phyloP scores from a whole-genome alignment of 108 stramenopile species.

The Parietichytrium sp. region DNA sequence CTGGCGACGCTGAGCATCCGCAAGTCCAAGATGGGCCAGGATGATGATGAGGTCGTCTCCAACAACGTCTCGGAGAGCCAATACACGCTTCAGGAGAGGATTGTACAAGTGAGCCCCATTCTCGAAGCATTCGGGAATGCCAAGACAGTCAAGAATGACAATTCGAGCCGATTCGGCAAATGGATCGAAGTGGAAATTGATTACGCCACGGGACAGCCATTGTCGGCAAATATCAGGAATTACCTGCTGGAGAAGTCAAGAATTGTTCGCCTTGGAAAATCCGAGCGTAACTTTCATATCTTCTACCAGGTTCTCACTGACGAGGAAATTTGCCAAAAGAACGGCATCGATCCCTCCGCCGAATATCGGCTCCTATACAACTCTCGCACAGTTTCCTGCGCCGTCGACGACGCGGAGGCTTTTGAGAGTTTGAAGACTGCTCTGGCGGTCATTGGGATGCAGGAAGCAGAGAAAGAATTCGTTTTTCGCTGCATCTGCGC shows the following conservation, averaged over 20 bases:
- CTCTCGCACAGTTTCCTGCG: background rate
- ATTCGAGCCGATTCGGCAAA: conserved; percentile 98
- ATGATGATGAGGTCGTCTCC: background rate
- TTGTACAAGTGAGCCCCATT: conserved; percentile 91
- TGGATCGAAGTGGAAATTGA: conserved; percentile 76
- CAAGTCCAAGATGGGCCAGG: too few relatives aligned
- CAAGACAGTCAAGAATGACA: conserved; percentile 95
- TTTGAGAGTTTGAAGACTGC: background rate
- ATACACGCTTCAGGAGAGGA: conserved; percentile 86
- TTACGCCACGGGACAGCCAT: conserved; percentile 43
- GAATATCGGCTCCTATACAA: background rate
- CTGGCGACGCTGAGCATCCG: conserved; percentile 47
- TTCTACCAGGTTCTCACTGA: conserved; percentile 73
- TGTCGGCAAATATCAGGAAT: conserved; percentile 50
- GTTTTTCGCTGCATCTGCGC: background rate
- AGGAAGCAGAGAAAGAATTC: background rate
- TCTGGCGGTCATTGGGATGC: background rate
- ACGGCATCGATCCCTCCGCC: background rate
- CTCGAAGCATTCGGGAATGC: conserved; percentile 99
- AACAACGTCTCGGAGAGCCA: conserved; percentile 38
- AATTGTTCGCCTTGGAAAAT: conserved; percentile 58
- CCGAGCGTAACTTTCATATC: conserved; percentile 69
- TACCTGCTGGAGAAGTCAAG: conserved; percentile 67
- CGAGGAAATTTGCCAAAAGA: conserved; percentile 41
- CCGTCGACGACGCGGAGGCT: background rate